phyloP scores from a whole-genome alignment of 2,329 filamentous ascomycete genomes.

The Ceratocystis ficicola region DNA sequence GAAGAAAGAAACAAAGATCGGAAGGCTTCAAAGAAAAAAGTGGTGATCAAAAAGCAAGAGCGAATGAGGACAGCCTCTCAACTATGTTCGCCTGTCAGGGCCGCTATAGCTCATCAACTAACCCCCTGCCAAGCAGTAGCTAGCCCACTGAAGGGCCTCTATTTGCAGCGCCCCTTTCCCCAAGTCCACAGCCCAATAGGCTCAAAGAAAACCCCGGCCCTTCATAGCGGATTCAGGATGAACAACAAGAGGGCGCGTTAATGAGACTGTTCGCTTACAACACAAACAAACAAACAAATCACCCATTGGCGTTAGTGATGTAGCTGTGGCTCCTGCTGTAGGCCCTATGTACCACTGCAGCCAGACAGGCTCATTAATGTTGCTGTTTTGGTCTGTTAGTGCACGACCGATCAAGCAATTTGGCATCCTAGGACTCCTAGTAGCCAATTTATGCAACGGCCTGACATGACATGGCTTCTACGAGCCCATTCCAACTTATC shows the following conservation, averaged over 20 bases:
- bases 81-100: too few relatives aligned
- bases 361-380: neutral
- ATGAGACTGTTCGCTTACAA: neutral
- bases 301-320: neutral
- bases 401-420: neutral
- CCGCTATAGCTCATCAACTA: neutral
- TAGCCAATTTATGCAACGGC: neutral
- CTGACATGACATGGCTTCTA: neutral
- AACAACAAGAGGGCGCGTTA: neutral
- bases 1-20: neutral
- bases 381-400: neutral
- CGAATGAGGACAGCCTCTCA: neutral
- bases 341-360: neutral
- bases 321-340: neutral
- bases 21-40: neutral
- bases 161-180: neutral
- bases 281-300: slow-evolving; percentile 7
- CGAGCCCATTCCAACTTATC: too few relatives aligned
- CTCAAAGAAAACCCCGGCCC: neutral
- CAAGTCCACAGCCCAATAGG: neutral
- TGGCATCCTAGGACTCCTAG: neutral
- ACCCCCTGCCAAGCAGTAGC: neutral
- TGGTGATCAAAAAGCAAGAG: neutral
- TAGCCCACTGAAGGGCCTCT: neutral
- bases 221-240: neutral